phyloP scores from a whole-genome alignment of 2,329 filamentous ascomycete species.

The Coniochaeta sp. region DNA sequence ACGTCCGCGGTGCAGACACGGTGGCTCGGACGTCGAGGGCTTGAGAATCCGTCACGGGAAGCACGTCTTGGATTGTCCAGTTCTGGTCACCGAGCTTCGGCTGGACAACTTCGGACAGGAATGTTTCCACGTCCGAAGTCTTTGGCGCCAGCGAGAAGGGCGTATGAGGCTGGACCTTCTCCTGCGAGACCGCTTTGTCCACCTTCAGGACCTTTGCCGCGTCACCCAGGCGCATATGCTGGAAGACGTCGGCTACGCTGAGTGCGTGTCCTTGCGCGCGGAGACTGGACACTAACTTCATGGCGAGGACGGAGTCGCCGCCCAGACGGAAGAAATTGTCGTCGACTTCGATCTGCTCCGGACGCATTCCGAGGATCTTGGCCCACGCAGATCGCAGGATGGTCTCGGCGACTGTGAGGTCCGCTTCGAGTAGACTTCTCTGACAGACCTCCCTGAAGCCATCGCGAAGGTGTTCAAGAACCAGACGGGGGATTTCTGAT shows the following conservation, averaged over 20 bases:
- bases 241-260: constrained; percentile 41
- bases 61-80: constrained; percentile 29
- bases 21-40: constrained; percentile 32
- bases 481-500: constrained; percentile 12
- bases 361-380: constrained; percentile 15
- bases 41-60: constrained; percentile 29
- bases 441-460: constrained; percentile 24
- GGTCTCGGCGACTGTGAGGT: constrained; percentile 23
- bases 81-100: constrained; percentile 25
- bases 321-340: constrained; percentile 30
- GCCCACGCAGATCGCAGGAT: constrained; percentile 24
- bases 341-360: constrained; percentile 19
- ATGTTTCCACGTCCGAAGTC: constrained; percentile 18
- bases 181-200: constrained; percentile 11
- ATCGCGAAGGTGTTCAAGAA: constrained; percentile 14
- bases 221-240: constrained; percentile 18
- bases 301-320: constrained; percentile 25
- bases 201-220: constrained; percentile 25
- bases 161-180: constrained; percentile 8
- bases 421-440: constrained; percentile 15
- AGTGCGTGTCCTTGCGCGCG: constrained; percentile 31
- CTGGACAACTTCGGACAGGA: constrained; percentile 24
- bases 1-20: constrained; percentile 20
- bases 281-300: constrained; percentile 32
- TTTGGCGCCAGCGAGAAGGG: constrained; percentile 26